Evolutionary conservation across 305 asterid genomes (phyloP), one percentile per base, ranked within the genome.

Genomic region (Salvia sclarea): DNA sequence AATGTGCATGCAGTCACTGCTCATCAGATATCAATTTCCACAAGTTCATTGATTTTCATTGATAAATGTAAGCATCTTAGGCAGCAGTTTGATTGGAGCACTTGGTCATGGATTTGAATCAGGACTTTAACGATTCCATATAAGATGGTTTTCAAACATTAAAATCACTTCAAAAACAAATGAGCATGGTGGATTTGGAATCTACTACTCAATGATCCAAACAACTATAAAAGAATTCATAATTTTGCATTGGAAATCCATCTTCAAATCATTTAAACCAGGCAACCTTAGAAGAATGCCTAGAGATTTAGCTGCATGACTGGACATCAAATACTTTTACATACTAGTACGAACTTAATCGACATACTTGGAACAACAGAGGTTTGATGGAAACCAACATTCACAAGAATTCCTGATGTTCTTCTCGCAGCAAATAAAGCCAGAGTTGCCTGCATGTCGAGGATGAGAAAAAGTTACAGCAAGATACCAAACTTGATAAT

Each of bases 361-460:
- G 57, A 61, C 60, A 78, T 86, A 94, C 99, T 88, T 78, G 99
- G 98, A 72, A 94, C 98, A 76, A 94, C 81, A 54, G 96, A 84
- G 43, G 98, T 91, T 55, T 91, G 98, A 77, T 94, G 84, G 76
- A 94, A 94, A 72, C 99, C 99, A 72, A 91, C 79, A 79, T 94
- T 94, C 69, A 94, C 95, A 66, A 89, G 95, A 78, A 94, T 87
- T 81, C 99, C 99, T 21, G 97, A 94, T 44, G 88, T 86, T 68
- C 86, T 76, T 77, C 83, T 86, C 41, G 99, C 98, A 8, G 99
- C 93, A 75, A 94, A 86, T 80, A 91, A 82, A 79, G 98, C 95
- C 86, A 94, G 82, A 74, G 90, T 85, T 41, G 98, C 99, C 99
- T 94, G 66, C 76, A 81, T 40, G 62, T 75, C 18, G 53, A 69